These are phyloP conservation scores for Sporodiniella umbellata DNA, from an alignment of 371 early-diverging fungal genomes.

Conservation along the genomic window DNA sequence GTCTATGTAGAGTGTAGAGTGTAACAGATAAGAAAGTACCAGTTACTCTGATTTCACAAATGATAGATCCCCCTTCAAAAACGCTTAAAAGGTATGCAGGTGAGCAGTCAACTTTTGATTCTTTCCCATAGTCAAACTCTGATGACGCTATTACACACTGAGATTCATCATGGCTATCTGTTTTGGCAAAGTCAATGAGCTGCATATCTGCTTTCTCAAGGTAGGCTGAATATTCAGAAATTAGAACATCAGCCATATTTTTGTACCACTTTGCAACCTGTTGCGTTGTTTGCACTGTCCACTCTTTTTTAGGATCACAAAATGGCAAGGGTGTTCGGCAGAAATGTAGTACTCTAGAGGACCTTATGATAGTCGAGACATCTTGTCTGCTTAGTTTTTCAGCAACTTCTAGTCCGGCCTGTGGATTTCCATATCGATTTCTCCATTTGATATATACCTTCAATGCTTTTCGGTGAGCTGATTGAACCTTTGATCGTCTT, in stretches of 20 bases:
- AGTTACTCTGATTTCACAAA: conserved; percentile 72
- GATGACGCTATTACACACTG: conserved; percentile 13
- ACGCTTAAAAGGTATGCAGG: conserved; percentile 62
- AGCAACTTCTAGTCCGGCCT: conserved; percentile 23
- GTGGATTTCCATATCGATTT: conserved; percentile 43
- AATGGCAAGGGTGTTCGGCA: conserved; percentile 64
- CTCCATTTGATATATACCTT: conserved; percentile 61
- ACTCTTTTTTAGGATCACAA: conserved; percentile 41
- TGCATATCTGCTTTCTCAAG: conserved; percentile 67
- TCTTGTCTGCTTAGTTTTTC: conserved; percentile 50
- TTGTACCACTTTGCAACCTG: conserved; percentile 51
- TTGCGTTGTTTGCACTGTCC: conserved; percentile 18
- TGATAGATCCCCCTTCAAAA: conserved; percentile 64
- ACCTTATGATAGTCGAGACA: conserved; percentile 55
- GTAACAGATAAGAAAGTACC: conserved; percentile 70
- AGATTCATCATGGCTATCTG: conserved; percentile 8
- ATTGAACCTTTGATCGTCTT: conserved; percentile 43
- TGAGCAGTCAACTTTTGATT: conserved; percentile 39
- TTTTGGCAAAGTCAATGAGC: conserved; percentile 46
- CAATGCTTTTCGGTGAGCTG: conserved; percentile 57
- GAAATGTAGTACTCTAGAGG: conserved; percentile 61
- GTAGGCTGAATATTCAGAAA: conserved; percentile 63
- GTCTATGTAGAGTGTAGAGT: conserved; percentile 65
- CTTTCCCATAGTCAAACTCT: conserved; percentile 24
- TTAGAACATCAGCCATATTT: conserved; percentile 49